These are phyloP conservation scores for Sanghuangporus baumii DNA, from an alignment of 1,284 basidiomycete species.

Conservation along the genomic window DNA sequence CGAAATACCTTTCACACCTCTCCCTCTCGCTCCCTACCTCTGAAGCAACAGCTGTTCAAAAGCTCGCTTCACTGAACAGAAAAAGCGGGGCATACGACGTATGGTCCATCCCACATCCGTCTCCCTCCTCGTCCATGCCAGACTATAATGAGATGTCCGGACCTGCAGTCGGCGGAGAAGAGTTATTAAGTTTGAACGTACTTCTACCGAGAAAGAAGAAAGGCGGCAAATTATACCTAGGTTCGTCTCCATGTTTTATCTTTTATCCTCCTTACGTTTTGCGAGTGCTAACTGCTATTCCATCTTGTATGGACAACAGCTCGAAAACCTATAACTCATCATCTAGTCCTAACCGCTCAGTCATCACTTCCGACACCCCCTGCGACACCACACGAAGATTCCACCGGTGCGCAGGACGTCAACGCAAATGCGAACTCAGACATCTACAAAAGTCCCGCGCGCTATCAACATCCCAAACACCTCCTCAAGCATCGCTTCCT, in stretches of 20 bases:
- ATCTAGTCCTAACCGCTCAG: slow-evolving; percentile 51
- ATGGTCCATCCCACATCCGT: slow-evolving; percentile 42
- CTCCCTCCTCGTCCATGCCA: neutral
- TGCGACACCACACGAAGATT: slow-evolving; percentile 20
- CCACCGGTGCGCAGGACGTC: neutral
- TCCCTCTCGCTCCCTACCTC: slow-evolving; percentile 36
- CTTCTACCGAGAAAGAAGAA: slow-evolving; percentile 58
- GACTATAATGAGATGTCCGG: slow-evolving; percentile 28
- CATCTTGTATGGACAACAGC: slow-evolving; percentile 27
- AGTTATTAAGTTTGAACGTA: slow-evolving; percentile 52
- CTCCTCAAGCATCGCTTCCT: slow-evolving; percentile 58
- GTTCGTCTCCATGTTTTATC: slow-evolving; percentile 30
- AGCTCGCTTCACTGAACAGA: slow-evolving; percentile 42
- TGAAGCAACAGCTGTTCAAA: slow-evolving; percentile 27
- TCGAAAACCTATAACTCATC: slow-evolving; percentile 50
- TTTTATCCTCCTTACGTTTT: neutral
- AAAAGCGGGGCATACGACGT: slow-evolving; percentile 56
- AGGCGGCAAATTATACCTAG: slow-evolving; percentile 50
- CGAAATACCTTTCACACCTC: slow-evolving; percentile 51
- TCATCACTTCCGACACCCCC: slow-evolving; percentile 34
- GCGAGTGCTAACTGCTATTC: neutral
- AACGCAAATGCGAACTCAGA: neutral
- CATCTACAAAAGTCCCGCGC: slow-evolving; percentile 44
- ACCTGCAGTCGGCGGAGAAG: slow-evolving; percentile 47
- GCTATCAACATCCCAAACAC: slow-evolving; percentile 52